Base-by-base conservation (phyloP, 495 filamentous ascomycete species). In the Talaromyces wortmannii region DNA sequence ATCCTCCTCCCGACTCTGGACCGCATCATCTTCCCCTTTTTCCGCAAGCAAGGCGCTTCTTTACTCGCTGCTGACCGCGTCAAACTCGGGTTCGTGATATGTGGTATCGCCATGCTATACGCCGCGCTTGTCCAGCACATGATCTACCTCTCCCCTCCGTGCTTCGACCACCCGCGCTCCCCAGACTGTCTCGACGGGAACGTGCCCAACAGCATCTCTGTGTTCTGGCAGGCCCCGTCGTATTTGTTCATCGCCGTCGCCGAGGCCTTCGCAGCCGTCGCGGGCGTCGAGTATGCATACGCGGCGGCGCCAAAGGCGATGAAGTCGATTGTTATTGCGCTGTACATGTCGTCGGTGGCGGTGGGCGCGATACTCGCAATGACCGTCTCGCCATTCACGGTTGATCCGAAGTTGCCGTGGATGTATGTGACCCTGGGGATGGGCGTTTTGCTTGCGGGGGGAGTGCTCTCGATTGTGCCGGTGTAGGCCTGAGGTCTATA, bases 21-120 rank as follows among this genome's bases (percentile, higher is more conserved):
- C 64, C 79, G 79, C 32, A 46, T 83, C 49, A 56, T 91, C 56
- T 91, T 90, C 66, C 89, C 89, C 0, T 30, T 75, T 8, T 77
- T 91, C 47, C 83, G 86, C 13, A 82, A 74, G 51, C 31, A 78
- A n/a, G 75, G 74, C 58, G 84, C 90, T 59, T 75, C 78, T 55
- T 89, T 89, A 70, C 80, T 74, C 45, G 87, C 88, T 16, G 82
- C 91, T 59, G 84, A 83, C 48, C 85, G 89, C 67, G 92, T 92
- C 63, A 77, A 83, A 7, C 77, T 83, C 5, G 89, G 87, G 31
- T 88, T 92, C 67, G 67, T 83, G 30, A 63, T 89, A 58, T 86
- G 81, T 18, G 75, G 80, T 2, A 53, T 87, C 36, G 82, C 83
- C 54, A 88, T 90, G 74, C 69, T 71, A 66, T 77, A 77, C 58